A percentile compares a stretch with the other conserved stretches of the same genome.
Conservation (phyloP, 306 rosid genomes). For the Albizia julibrissin region DNA sequence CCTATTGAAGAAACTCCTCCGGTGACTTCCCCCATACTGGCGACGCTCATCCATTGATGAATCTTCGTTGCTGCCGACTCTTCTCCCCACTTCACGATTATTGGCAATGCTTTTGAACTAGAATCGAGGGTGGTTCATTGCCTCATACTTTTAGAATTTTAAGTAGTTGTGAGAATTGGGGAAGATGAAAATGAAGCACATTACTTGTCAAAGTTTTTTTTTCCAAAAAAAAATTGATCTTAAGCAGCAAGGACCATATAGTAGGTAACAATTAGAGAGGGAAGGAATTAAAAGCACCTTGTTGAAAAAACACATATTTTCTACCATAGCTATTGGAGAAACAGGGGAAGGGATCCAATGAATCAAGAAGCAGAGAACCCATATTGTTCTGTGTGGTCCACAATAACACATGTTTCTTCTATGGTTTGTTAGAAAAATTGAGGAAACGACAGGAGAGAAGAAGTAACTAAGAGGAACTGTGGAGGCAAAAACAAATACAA, state of each 20-base stretch:
- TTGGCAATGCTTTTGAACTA: too few species aligned
- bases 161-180: not conserved
- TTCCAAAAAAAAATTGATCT: not conserved
- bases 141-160: not conserved
- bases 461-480: not conserved
- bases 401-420: not conserved
- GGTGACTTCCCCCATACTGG: too few species aligned
- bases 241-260: constrained; percentile 11
- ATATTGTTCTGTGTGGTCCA: not conserved
- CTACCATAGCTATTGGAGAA: constrained; percentile 59
- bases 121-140: too few species aligned
- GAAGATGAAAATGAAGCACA: constrained; percentile 23
- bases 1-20: too few species aligned
- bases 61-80: too few species aligned
- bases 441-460: constrained; percentile 12
- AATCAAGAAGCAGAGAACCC: not conserved
- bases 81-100: too few species aligned
- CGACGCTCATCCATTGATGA: too few species aligned
- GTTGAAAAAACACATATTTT: constrained; percentile 56
- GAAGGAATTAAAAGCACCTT: constrained; percentile 56
- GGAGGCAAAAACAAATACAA: not conserved
- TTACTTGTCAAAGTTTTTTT: not conserved
- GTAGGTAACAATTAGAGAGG: not conserved
- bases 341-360: not conserved
- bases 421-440: not conserved